Percentiles rank a stretch among this genome's conserved stretches.
Conservation (phyloP, 495 filamentous ascomycete species). For the Penicillium cataractarum region DNA sequence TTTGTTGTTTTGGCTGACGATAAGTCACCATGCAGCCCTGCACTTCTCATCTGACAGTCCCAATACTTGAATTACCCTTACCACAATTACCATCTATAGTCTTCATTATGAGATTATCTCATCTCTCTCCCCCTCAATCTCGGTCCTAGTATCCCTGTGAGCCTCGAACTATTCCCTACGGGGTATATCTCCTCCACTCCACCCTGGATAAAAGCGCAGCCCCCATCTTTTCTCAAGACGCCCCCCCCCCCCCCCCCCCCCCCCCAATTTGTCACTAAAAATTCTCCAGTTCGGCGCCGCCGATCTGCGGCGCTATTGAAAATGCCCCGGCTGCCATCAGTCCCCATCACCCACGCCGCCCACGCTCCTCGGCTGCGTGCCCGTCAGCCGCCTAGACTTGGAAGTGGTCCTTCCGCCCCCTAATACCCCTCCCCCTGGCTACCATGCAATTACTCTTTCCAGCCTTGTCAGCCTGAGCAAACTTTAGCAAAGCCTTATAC, state of each 20-base stretch:
- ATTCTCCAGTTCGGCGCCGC: constrained; percentile 17
- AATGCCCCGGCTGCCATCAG: constrained; percentile 18
- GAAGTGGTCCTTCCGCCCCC: neutral
- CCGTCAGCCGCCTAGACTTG: constrained; percentile 25
- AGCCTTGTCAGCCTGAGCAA: no score
- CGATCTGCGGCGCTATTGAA: constrained; percentile 39
- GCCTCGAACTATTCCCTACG: constrained; percentile 2
- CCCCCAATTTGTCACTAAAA: constrained; percentile 19
- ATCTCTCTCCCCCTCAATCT: neutral
- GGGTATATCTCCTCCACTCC: neutral
- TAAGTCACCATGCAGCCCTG: neutral
- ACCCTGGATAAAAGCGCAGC: neutral
- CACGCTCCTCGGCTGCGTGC: constrained; percentile 28
- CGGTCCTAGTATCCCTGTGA: neutral
- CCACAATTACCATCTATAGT: constrained; percentile 10
- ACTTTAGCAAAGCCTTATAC: neutral
- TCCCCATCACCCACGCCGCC: constrained; percentile 21
- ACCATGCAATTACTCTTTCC: neutral
- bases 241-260: neutral
- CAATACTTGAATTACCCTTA: constrained; percentile 32
- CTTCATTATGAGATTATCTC: neutral
- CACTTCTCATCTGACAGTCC: constrained; percentile 4
- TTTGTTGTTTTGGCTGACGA: constrained; percentile 2
- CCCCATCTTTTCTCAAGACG: constrained; percentile 4
- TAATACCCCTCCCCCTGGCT: constrained; percentile 1